phyloP scores from a whole-genome alignment of 2,329 filamentous ascomycete genomes.

The Alternaria sp. region DNA sequence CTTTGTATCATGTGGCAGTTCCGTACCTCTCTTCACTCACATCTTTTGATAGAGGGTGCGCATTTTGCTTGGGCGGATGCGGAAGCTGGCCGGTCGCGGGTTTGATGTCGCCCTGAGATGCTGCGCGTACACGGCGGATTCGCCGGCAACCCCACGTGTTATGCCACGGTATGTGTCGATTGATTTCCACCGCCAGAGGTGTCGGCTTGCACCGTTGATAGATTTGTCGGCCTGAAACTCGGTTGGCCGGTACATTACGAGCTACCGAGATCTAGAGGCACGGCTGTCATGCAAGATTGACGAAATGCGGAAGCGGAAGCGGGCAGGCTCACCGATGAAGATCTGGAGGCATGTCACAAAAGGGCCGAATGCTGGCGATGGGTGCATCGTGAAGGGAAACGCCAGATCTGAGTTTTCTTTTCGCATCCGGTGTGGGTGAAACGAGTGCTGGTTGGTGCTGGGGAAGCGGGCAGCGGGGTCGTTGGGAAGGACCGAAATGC shows the following conservation, averaged over 20 bases:
- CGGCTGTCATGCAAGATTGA: conserved; percentile 17
- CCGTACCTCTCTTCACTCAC: background rate
- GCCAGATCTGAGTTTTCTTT: conserved; percentile 19
- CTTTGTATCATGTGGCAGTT: background rate
- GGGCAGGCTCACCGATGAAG: conserved; percentile 21
- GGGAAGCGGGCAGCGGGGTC: conserved; percentile 17
- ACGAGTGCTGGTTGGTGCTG: conserved; percentile 13
- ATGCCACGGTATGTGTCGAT: conserved; percentile 14
- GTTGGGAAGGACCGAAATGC: conserved; percentile 6
- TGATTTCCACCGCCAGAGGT: conserved; percentile 9
- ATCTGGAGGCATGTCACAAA: conserved; percentile 7
- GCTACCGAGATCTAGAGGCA: conserved; percentile 23
- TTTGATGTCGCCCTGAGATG: background rate
- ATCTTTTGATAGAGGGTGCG: conserved; percentile 5
- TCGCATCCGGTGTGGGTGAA: conserved; percentile 13
- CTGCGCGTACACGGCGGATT: background rate
- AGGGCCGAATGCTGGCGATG: conserved; percentile 12
- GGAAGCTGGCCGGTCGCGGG: conserved; percentile 1
- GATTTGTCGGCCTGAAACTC: conserved; percentile 13
- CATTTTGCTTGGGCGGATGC: background rate
- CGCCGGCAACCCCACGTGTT: conserved; percentile 7
- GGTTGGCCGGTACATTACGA: conserved; percentile 13
- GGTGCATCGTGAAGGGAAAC: conserved; percentile 13
- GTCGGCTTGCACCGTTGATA: conserved; percentile 5
- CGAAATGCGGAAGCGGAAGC: conserved; percentile 24